A percentile compares a stretch with the other conserved stretches of the same genome.
phyloP scores from a whole-genome alignment of 2,329 filamentous ascomycete species.

The Myriosclerotinia curreyana region DNA sequence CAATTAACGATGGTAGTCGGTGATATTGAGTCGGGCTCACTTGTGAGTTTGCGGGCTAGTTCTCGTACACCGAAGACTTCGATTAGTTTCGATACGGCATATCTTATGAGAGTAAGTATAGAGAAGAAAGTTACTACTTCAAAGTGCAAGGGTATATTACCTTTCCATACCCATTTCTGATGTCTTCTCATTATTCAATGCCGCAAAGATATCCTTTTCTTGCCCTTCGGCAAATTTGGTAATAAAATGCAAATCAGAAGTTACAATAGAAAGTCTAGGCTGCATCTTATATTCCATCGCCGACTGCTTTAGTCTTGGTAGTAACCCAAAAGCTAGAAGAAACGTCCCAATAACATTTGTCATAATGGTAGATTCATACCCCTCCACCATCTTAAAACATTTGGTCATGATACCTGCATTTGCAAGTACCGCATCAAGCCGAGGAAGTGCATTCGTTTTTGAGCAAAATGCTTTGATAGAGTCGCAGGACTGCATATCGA shows the following conservation, averaged over 20 bases:
- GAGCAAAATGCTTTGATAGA: conserved; percentile 27
- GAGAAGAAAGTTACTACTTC: background rate
- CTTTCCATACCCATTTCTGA: conserved; percentile 19
- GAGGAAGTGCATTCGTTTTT: conserved; percentile 36
- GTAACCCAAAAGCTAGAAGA: conserved; percentile 31
- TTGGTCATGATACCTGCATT: conserved; percentile 35
- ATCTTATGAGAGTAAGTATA: conserved; percentile 14
- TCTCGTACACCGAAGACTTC: conserved; percentile 3
- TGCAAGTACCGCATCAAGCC: conserved; percentile 46
- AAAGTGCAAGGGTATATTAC: background rate
- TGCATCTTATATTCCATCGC: conserved; percentile 21
- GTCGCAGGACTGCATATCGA: conserved; percentile 27
- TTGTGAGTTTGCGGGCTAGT: conserved; percentile 1
- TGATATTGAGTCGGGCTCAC: background rate
- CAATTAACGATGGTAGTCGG: conserved; percentile 18
- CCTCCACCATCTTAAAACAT: conserved; percentile 24
- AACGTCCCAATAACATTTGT: conserved; percentile 38
- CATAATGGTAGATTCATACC: conserved; percentile 28
- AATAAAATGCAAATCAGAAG: conserved; percentile 29
- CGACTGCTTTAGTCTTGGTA: conserved; percentile 33
- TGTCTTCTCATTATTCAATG: conserved; percentile 25
- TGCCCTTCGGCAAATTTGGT: conserved; percentile 30
- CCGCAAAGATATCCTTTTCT: conserved; percentile 30
- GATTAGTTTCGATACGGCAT: conserved; percentile 20
- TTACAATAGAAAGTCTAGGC: conserved; percentile 28